phyloP scores from a whole-genome alignment of 441 rosid species.

The Gossypium aridum region DNA sequence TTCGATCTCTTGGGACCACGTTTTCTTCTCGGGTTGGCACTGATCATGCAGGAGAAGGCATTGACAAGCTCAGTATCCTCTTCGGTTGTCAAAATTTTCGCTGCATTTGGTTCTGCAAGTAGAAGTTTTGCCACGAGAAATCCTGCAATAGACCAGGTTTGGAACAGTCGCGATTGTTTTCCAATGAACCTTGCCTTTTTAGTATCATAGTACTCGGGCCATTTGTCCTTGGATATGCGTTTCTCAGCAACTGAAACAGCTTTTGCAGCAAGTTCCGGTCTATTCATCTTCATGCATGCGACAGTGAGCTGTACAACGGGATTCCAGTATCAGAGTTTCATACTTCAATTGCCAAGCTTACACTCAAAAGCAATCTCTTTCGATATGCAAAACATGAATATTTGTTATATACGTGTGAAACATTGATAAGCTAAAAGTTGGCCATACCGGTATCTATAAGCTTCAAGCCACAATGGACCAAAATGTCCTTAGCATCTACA shows the following conservation, averaged over 20 bases:
- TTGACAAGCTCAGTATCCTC: constrained; percentile 54
- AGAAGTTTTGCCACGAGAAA: constrained; percentile 62
- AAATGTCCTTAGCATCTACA: neutral
- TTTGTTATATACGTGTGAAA: neutral
- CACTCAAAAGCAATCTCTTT: neutral
- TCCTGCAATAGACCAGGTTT: constrained; percentile 68
- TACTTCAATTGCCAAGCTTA: neutral
- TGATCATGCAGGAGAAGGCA: constrained; percentile 63
- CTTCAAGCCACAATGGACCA: neutral
- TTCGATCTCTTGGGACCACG: constrained; percentile 43
- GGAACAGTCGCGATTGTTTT: constrained; percentile 49
- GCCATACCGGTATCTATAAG: neutral
- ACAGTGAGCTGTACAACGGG: constrained; percentile 49
- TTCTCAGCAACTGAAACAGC: constrained; percentile 54
- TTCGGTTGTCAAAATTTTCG: constrained; percentile 43
- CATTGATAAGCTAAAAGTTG: neutral
- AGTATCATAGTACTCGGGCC: constrained; percentile 71
- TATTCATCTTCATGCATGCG: constrained; percentile 60
- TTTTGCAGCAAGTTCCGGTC: constrained; percentile 61
- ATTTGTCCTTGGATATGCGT: constrained; percentile 48
- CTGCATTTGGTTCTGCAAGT: constrained; percentile 45
- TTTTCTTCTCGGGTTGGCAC: constrained; percentile 54
- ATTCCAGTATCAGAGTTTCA: neutral
- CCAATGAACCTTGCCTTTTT: constrained; percentile 56
- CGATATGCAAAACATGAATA: neutral